Evolutionary conservation across 805 yeast genomes (phyloP).

Genomic region (Kazachstania martiniae): DNA sequence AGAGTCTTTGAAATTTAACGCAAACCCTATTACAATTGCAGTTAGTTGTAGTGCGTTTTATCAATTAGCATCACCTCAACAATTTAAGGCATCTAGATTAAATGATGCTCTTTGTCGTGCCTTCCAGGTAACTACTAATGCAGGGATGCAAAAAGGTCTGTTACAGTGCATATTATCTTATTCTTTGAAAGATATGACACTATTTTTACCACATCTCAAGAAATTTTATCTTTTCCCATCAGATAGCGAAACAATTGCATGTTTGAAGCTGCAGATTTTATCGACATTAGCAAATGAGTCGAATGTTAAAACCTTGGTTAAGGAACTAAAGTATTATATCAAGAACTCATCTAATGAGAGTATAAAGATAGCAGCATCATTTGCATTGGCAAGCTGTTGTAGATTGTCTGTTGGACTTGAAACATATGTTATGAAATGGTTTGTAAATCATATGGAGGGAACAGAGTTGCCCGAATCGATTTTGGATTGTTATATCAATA

Average conservation of each 20-base stretch:
- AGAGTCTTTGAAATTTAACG: constrained; percentile 36
- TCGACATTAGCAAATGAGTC: constrained; percentile 44
- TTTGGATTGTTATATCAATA: constrained; percentile 57
- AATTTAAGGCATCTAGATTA: constrained; percentile 39
- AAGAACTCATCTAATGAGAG: constrained; percentile 16
- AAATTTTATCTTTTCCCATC: constrained; percentile 47
- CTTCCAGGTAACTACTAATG: constrained; percentile 23
- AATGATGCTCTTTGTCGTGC: constrained; percentile 37
- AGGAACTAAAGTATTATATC: constrained; percentile 55
- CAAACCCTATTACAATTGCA: constrained; percentile 50
- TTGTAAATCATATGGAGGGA: constrained; percentile 37
- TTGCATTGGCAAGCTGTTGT: constrained; percentile 53
- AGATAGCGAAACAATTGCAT: constrained; percentile 36
- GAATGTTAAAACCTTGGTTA: constrained; percentile 41
- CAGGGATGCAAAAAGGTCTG: constrained; percentile 29
- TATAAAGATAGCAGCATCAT: constrained; percentile 39
- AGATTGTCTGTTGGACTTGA: constrained; percentile 39
- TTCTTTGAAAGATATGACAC: constrained; percentile 24
- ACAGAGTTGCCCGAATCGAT: constrained; percentile 21
- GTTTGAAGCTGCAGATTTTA: constrained; percentile 50
- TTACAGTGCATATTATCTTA: constrained; percentile 37
- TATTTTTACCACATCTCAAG: constrained; percentile 30
- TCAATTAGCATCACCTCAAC: constrained; percentile 47
- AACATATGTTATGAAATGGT: constrained; percentile 50
- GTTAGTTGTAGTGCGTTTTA: constrained; percentile 47